These are phyloP conservation scores for Cryptococcus deneoformans DNA, from an alignment of 1,284 basidiomycete genomes.

Conservation along the genomic window DNA sequence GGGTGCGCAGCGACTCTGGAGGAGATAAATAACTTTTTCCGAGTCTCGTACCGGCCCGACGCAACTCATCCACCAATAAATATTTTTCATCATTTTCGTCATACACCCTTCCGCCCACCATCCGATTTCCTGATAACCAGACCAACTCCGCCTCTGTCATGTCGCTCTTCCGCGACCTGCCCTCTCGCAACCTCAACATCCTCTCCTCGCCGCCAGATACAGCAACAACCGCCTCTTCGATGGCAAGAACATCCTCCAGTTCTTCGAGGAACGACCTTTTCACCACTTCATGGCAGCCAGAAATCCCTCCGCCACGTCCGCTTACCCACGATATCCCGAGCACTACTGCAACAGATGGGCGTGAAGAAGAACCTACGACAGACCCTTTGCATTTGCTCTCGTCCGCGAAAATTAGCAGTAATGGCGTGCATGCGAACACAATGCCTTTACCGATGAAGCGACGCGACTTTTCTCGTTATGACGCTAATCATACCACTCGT, in stretches of 20 bases:
- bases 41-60: too few species aligned
- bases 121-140: too few species aligned
- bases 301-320: constrained; percentile 23
- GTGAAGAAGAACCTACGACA: not conserved
- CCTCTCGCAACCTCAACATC: not conserved
- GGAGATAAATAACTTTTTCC: too few species aligned
- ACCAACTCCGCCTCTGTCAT: not conserved
- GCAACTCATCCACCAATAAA: too few species aligned
- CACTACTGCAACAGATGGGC: not conserved
- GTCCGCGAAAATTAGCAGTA: not conserved
- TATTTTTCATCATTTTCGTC: not conserved
- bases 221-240: not conserved
- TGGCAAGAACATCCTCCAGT: not conserved
- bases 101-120: not conserved
- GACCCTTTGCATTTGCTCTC: not conserved
- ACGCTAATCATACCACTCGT: too few species aligned
- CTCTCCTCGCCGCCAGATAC: constrained; percentile 1
- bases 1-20: too few species aligned
- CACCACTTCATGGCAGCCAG: constrained; percentile 26
- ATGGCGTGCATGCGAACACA: constrained; percentile 4
- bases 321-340: not conserved
- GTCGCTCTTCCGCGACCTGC: constrained; percentile 12
- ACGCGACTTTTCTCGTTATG: not conserved
- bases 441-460: constrained; percentile 5
- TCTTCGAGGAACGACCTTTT: constrained; percentile 40